Base-by-base conservation (phyloP, 352 stramenopile species). In the Albugo laibachii region DNA sequence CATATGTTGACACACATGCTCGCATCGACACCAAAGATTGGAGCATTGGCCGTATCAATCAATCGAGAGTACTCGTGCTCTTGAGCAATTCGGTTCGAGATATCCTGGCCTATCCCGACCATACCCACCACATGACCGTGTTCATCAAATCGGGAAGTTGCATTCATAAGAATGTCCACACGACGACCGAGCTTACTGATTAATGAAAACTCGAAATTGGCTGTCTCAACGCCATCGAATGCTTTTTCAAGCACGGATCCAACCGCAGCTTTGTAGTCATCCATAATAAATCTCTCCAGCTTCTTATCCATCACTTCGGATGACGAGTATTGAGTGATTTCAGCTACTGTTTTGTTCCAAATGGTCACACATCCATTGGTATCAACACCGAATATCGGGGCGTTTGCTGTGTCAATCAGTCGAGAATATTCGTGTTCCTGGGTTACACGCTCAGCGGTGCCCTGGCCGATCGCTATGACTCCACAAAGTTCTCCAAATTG, bases 1-100 rank as follows among this genome's bases (percentile, higher is more conserved):
- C 80, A 91, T 36, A 92, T 91, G 41, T 89, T 92, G 11, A 93
- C 74, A 34, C 65, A 66, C 41, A 83, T 66, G 34, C 70, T 62
- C 14, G 41, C 54, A 62, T 92, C 56, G 1, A 80, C 56, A 36
- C 68, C 68, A 41, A 80, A 80, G 34, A 80, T 80, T 15, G 66
- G 66, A 1, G 66, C 66, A 34, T 78, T 78, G 6, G 66, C 66
- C 8, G 66, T 63, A 36, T 78, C 63, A 12, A 78, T 78, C 18
- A 78, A 40, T 20, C 66, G 61, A 36, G 44, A 69, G 52, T 74
- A 72, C 41, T 78, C 66, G 42, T 78, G 62, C 37, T 80, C 67
- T 50, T 80, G 65, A 15, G 63, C 62, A 18, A 69, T 71, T 50
- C 64, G 61, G 15, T 56, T 54, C 14, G 63, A 62, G 48, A 73